These are phyloP conservation scores for Ramalina peruviana DNA, from an alignment of 495 filamentous ascomycete species.

Conservation along the genomic window DNA sequence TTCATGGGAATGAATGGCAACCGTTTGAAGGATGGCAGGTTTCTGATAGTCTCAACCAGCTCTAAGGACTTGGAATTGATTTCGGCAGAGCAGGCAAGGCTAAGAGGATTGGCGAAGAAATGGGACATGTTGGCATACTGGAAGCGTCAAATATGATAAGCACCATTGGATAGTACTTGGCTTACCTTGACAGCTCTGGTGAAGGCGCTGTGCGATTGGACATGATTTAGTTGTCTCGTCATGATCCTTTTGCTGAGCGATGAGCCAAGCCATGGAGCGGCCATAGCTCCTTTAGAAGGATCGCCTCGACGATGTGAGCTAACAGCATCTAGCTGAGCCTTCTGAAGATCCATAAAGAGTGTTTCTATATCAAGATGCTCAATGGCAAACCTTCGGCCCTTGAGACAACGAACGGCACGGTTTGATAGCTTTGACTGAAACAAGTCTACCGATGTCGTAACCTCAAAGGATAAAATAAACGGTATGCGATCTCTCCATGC, in stretches of 20 bases:
- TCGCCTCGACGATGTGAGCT: too few relatives aligned
- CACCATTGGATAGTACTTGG: not conserved
- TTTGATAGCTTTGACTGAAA: conserved; percentile 78
- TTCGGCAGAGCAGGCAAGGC: conserved; percentile 39
- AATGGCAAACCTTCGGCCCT: conserved; percentile 74
- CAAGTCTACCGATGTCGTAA: conserved; percentile 80
- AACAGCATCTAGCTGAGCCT: not conserved
- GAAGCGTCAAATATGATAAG: conserved; percentile 5
- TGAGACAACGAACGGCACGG: conserved; percentile 51
- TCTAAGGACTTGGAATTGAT: conserved; percentile 28
- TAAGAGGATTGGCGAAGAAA: conserved; percentile 85
- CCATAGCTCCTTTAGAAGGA: too few relatives aligned
- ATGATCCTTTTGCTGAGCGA: conserved; percentile 46
- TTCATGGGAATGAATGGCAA: conserved; percentile 18
- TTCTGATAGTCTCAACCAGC: conserved; percentile 64
- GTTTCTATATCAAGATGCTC: conserved; percentile 63
- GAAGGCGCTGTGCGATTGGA: conserved; percentile 77
- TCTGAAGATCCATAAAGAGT: conserved; percentile 56
- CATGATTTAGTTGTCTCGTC: conserved; percentile 67
- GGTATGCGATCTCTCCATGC: conserved; percentile 85
- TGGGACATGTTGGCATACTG: conserved; percentile 93
- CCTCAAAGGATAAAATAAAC: conserved; percentile 72
- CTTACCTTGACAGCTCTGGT: conserved; percentile 64
- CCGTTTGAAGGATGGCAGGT: conserved; percentile 64
- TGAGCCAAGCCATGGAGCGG: conserved; percentile 51